These are phyloP conservation scores for Canna indica DNA, from an alignment of 176 grass and related monocot species.

Conservation along the genomic window DNA sequence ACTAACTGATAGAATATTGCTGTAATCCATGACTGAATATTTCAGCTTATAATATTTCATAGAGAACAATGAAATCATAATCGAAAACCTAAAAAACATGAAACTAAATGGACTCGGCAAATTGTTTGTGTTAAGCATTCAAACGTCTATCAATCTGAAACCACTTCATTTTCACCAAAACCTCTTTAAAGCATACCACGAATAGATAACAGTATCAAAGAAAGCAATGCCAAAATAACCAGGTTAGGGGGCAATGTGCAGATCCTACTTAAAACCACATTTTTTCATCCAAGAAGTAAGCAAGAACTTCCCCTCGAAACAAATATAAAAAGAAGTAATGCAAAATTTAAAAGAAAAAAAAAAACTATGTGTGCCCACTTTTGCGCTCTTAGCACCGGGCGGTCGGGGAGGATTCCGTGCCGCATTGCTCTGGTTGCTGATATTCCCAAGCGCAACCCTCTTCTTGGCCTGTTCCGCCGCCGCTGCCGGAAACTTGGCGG, in stretches of 20 bases:
- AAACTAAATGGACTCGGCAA: neutral
- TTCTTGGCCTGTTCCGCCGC: constrained; percentile 57
- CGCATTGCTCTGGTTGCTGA: constrained; percentile 40
- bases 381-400: constrained; percentile 23
- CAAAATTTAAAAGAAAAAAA: too few relatives aligned
- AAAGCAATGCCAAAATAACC: too few relatives aligned
- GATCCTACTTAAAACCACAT: neutral
- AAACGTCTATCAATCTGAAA: neutral
- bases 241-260: neutral
- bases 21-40: too few relatives aligned
- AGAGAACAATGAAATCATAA: neutral
- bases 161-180: too few relatives aligned
- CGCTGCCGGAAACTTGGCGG: constrained; percentile 20
- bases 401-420: constrained; percentile 1
- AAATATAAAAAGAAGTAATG: neutral
- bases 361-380: constrained; percentile 10
- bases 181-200: too few relatives aligned
- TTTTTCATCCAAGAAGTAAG: neutral
- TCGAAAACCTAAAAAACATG: neutral
- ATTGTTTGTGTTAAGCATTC: neutral
- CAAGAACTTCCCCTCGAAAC: neutral
- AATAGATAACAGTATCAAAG: too few relatives aligned
- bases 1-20: too few relatives aligned
- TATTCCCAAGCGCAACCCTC: constrained; percentile 72
- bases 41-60: too few relatives aligned